Conservation (phyloP, 225 moss, liverwort and hornwort genomes). For the Neckera pumila region DNA sequence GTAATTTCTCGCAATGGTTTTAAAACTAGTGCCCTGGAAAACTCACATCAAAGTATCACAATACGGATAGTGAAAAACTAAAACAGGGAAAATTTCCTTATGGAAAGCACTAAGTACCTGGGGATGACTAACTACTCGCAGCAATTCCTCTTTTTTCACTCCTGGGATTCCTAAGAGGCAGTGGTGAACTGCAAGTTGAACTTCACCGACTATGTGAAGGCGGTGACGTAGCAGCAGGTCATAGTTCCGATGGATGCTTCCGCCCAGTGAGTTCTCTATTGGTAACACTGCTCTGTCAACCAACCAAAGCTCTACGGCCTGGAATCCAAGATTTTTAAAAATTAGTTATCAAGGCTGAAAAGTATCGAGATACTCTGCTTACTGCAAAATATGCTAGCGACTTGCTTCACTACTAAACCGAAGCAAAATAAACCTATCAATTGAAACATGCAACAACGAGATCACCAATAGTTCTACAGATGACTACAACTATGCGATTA, state of each 20-base stretch:
- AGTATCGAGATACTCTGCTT: not conserved
- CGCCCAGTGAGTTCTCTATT: conserved; percentile 85
- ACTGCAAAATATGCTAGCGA: not conserved
- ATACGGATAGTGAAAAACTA: not conserved
- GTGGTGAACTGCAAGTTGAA: conserved; percentile 95
- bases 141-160: conserved; percentile 68
- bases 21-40: not conserved
- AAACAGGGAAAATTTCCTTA: not conserved
- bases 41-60: not conserved
- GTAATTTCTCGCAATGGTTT: not conserved
- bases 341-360: not conserved
- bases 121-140: conserved; percentile 87
- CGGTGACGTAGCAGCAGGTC: conserved; percentile 94
- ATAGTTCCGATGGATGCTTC: conserved; percentile 93
- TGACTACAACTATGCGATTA: not conserved
- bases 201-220: conserved; percentile 94
- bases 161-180: conserved; percentile 87
- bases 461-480: not conserved
- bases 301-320: conserved; percentile 96
- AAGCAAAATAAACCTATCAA: not conserved
- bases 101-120: conserved; percentile 25
- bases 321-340: not conserved
- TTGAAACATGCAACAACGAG: not conserved
- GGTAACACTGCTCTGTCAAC: conserved; percentile 95
- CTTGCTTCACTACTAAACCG: not conserved